Percentiles rank a stretch among this genome's conserved stretches.
Evolutionary conservation across 805 yeast genomes (phyloP).

Genomic region (Grigorovia humatica): DNA sequence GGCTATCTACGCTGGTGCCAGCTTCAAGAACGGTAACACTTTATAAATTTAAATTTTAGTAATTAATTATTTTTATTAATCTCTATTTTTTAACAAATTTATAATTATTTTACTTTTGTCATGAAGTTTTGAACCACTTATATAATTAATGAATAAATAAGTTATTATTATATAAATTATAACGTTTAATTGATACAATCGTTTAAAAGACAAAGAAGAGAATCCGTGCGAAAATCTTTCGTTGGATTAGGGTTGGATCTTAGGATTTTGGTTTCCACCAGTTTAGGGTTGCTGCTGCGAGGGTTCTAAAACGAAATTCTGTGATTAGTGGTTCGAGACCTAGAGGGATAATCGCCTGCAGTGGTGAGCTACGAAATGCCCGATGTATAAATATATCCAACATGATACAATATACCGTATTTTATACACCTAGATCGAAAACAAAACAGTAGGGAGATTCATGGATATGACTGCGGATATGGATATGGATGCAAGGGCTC

Average conservation of each 20-base stretch:
- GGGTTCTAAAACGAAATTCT: no score
- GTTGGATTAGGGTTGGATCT: no score
- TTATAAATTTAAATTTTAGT: conserved; percentile 19
- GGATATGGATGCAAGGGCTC: neutral
- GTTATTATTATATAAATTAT: conserved; percentile 6
- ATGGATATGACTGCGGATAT: neutral
- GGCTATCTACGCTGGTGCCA: conserved; percentile 89
- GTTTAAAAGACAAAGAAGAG: conserved; percentile 2
- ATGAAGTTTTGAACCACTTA: neutral
- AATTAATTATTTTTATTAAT: neutral
- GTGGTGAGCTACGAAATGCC: no score
- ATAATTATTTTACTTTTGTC: neutral
- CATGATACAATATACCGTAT: no score
- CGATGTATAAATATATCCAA: no score
- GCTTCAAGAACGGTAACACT: conserved; percentile 57
- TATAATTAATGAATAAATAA: conserved; percentile 4
- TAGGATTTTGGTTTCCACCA: neutral
- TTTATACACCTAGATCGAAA: no score
- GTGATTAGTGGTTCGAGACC: no score
- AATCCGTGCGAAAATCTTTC: no score
- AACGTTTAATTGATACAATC: conserved; percentile 14
- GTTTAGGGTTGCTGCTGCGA: no score
- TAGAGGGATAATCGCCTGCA: no score
- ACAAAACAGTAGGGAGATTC: neutral
- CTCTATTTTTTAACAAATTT: neutral